Conservation (phyloP, 73 alveolate species). For the Effrenium voratum region DNA sequence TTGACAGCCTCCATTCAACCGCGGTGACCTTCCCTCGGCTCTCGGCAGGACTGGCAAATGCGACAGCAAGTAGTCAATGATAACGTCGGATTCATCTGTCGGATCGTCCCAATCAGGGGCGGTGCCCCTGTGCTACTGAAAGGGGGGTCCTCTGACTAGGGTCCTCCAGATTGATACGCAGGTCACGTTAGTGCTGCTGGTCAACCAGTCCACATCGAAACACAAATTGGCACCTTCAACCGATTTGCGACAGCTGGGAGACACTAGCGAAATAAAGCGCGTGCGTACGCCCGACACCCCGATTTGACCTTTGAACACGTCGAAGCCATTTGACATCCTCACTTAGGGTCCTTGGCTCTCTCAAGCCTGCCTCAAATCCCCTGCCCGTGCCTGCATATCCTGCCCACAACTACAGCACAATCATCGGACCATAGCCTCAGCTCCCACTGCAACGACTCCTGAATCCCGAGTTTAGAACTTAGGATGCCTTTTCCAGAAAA, state of each 20-base stretch:
- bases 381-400: slow-evolving; percentile 2
- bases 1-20: no score
- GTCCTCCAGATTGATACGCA: no score
- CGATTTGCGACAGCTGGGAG: neutral
- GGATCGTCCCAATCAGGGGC: no score
- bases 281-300: neutral
- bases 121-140: no score
- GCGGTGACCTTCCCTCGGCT: no score
- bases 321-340: neutral
- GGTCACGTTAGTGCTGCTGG: no score
- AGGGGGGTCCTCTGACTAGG: no score
- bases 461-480: no score
- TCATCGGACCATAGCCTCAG: slow-evolving; percentile 83
- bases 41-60: no score
- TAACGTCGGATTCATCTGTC: no score
- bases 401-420: slow-evolving; percentile 44
- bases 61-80: no score
- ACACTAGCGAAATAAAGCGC: neutral
- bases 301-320: neutral
- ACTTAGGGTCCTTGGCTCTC: neutral
- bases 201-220: neutral
- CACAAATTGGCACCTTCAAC: neutral
- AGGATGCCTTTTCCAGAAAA: neutral
- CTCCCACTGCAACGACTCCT: neutral
- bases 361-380: neutral